phyloP scores from a whole-genome alignment of 2,329 filamentous ascomycete species.

The Calonectria crousiana region DNA sequence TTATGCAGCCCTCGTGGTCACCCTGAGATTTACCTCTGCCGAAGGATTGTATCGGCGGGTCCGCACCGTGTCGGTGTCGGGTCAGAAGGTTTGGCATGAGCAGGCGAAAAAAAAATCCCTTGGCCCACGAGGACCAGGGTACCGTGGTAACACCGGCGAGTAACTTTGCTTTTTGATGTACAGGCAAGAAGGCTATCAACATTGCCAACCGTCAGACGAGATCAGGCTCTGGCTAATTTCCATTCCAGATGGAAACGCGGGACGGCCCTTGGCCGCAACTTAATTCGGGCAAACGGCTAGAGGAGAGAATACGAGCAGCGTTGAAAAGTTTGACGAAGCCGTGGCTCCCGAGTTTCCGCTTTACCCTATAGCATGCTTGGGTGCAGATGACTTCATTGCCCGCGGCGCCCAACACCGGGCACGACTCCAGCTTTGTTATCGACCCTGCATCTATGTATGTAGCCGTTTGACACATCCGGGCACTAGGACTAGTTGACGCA shows the following conservation, averaged over 20 bases:
- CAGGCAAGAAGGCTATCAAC: constrained; percentile 11
- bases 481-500: constrained; percentile 39
- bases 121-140: constrained; percentile 31
- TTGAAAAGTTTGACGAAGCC: constrained; percentile 28
- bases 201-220: constrained; percentile 20
- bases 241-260: constrained; percentile 27
- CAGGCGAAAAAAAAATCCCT: constrained; percentile 23
- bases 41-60: constrained; percentile 27
- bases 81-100: constrained; percentile 17
- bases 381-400: not conserved
- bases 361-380: not conserved
- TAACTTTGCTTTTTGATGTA: constrained; percentile 33
- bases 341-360: not conserved
- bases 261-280: constrained; percentile 31
- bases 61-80: constrained; percentile 25
- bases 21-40: constrained; percentile 19
- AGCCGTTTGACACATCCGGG: constrained; percentile 17
- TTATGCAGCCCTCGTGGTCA: constrained; percentile 15
- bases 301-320: constrained; percentile 33
- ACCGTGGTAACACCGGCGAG: constrained; percentile 26
- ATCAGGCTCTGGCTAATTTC: constrained; percentile 29
- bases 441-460: not conserved
- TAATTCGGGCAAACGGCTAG: constrained; percentile 24
- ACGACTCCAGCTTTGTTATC: not conserved
- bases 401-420: not conserved